phyloP scores from a whole-genome alignment of 768 basidiomycete genomes.

The Phallus indusiatus region DNA sequence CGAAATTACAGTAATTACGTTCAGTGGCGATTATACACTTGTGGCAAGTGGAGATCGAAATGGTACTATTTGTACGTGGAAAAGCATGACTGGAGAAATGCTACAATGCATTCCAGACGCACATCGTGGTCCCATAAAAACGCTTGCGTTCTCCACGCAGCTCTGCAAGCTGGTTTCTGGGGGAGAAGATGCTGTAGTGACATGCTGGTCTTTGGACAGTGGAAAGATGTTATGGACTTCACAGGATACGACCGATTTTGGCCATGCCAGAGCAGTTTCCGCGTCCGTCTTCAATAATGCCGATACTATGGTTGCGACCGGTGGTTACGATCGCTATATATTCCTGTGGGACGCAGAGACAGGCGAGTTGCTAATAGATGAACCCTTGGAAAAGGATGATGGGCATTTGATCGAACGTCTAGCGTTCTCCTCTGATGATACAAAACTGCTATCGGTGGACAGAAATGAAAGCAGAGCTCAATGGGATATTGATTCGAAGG shows the following conservation, averaged over 20 bases:
- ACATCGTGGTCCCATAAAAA: not conserved
- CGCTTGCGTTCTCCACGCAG: not conserved
- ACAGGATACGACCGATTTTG: not conserved
- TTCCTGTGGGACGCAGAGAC: not conserved
- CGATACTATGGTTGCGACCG: not conserved
- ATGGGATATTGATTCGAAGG: not conserved
- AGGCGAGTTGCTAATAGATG: not conserved
- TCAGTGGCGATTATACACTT: constrained; percentile 6
- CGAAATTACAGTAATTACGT: constrained; percentile 5
- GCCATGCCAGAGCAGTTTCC: not conserved
- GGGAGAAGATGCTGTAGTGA: not conserved
- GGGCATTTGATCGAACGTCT: not conserved
- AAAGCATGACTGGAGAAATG: not conserved
- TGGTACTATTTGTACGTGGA: constrained; percentile 7
- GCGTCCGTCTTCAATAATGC: not conserved
- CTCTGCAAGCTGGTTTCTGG: not conserved
- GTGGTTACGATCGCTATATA: not conserved
- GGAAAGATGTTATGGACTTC: not conserved
- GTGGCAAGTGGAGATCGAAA: constrained; percentile 5
- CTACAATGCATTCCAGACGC: not conserved
- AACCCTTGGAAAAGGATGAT: not conserved
- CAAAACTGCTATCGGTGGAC: not conserved
- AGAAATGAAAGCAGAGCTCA: not conserved
- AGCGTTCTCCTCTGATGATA: not conserved
- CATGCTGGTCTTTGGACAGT: not conserved